phyloP scores from a whole-genome alignment of 441 rosid species.

The Populus tomentosa region DNA sequence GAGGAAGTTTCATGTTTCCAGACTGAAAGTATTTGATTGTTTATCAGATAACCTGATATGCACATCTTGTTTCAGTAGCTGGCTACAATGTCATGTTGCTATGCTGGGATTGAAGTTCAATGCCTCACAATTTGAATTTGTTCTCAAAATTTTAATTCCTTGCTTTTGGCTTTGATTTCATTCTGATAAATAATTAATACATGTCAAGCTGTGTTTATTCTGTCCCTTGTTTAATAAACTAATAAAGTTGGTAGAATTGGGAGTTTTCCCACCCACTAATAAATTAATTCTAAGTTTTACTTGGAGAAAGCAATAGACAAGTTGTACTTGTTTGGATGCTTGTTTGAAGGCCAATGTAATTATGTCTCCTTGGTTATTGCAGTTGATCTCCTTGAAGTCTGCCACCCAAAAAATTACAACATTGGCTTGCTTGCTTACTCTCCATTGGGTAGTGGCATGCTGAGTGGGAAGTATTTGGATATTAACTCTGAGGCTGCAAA shows the following conservation, averaged over 20 bases:
- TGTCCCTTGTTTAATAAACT: too few species aligned
- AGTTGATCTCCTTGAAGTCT: slow-evolving; percentile 90
- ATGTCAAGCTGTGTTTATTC: too few species aligned
- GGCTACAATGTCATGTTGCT: background rate
- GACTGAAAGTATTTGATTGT: too few species aligned
- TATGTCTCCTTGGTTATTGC: slow-evolving; percentile 19
- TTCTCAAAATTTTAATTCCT: too few species aligned
- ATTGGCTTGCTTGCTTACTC: slow-evolving; percentile 85
- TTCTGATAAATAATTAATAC: too few species aligned
- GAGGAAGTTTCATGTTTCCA: too few species aligned
- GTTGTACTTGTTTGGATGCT: background rate
- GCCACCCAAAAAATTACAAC: slow-evolving; percentile 85
- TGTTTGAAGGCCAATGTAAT: background rate
- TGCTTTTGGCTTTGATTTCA: too few species aligned
- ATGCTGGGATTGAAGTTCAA: too few species aligned
- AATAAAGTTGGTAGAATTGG: too few species aligned
- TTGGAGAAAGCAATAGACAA: background rate
- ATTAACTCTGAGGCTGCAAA: slow-evolving; percentile 53
- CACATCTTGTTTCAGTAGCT: background rate
- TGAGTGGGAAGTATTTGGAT: slow-evolving; percentile 74
- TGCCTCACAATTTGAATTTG: too few species aligned
- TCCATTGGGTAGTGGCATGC: slow-evolving; percentile 72
- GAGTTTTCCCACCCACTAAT: too few species aligned
- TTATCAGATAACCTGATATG: background rate
- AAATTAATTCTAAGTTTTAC: background rate